Evolutionary conservation across 2,329 filamentous ascomycete genomes (phyloP), one percentile per base, ranked within the genome.

Genomic region (Teratosphaeria nubilosa): DNA sequence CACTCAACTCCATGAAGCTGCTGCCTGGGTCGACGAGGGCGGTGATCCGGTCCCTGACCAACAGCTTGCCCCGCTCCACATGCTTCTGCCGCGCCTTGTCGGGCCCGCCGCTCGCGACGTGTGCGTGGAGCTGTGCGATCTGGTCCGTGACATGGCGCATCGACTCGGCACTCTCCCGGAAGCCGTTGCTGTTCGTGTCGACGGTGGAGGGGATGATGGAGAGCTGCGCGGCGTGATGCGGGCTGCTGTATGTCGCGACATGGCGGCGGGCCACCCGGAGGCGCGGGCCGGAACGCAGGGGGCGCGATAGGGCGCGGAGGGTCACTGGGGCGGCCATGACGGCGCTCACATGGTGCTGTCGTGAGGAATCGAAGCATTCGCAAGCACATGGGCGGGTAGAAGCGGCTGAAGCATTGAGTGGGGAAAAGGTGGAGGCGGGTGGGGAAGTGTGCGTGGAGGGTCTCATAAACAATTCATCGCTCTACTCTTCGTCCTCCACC

Each of bases 1-100:
- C 84, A 20, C 90, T 95, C n/a, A 99, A 80, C 75, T 99, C 92
- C 61, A 99, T 75, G 70, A 99, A 97, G 0, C 88, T 87, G 1
- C 90, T 92, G 4, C 91, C 91, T 0, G 90, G 87, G 70, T 99
- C 92, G 62, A 96, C 82, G 63, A 99, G 77, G 4, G 90, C 88
- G 0, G 90, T 88, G 56, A 99, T 84, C 34, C 92, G 86, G 73
- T 97, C 92, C 63, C 94, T 80, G 2, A 91, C 90, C 58, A 99
- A 81, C 91, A 97, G 96, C 80, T 97, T 97, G 63, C 90, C 89
- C 66, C 91, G 81, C 34, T 86, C 83, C 24, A 95, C 75, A 70
- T 97, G 92, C 77, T 96, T 96, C 63, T 92, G 85, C 59, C 88
- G 81, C 3, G 92, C 89, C 73, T 94, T 94, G 59, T 86, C 81